These are phyloP conservation scores for Toxoplasma gondii DNA, from an alignment of 169 alveolate genomes.

Conservation along the genomic window DNA sequence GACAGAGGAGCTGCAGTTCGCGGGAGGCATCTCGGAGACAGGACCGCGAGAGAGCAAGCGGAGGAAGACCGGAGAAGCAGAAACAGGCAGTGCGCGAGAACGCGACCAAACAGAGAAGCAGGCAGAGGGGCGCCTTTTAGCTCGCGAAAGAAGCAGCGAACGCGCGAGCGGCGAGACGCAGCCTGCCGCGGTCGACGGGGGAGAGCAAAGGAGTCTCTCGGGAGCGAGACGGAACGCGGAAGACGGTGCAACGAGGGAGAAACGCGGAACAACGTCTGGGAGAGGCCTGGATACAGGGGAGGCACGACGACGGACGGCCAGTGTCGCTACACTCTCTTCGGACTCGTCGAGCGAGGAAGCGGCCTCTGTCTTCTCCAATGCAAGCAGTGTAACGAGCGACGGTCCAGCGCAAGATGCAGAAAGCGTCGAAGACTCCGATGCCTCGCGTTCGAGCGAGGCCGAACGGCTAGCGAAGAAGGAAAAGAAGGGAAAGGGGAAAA, in stretches of 20 bases:
- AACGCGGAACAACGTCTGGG: background rate
- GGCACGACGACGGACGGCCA: background rate
- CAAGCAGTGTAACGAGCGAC: too few relatives aligned
- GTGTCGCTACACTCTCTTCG: too few relatives aligned
- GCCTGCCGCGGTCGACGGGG: background rate
- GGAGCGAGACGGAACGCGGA: background rate
- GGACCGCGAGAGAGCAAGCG: background rate
- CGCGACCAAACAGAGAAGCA: too few relatives aligned
- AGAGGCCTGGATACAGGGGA: background rate
- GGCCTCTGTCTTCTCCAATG: too few relatives aligned
- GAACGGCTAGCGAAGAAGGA: background rate
- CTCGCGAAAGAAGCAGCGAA: background rate
- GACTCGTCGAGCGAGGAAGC: too few relatives aligned
- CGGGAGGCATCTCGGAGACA: background rate
- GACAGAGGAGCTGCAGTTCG: background rate
- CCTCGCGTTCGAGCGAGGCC: background rate
- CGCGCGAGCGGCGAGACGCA: background rate
- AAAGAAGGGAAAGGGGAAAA: background rate
- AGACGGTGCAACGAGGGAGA: background rate
- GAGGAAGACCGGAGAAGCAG: background rate
- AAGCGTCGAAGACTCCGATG: too few relatives aligned
- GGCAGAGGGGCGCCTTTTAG: too few relatives aligned
- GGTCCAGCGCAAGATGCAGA: too few relatives aligned
- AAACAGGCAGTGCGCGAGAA: background rate
- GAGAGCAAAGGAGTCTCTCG: background rate